These are phyloP conservation scores for Echites panduratus DNA, from an alignment of 257 asterid species.

Conservation along the genomic window DNA sequence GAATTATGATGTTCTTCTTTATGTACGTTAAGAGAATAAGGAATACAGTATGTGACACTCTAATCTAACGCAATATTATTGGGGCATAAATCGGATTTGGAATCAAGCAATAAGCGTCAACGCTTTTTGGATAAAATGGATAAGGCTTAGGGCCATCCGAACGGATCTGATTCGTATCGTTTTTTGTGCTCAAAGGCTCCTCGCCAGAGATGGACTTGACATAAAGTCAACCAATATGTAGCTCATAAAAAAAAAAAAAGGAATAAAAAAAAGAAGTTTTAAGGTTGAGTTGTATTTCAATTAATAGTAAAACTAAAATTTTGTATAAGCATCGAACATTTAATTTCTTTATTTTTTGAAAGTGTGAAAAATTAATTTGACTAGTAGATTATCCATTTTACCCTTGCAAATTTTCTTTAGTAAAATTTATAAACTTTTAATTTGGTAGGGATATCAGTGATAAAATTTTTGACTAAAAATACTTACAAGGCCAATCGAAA, in stretches of 20 bases:
- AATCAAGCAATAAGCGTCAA: neutral
- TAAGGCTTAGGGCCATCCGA: neutral
- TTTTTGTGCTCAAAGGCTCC: neutral
- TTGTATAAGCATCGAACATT: too few species aligned
- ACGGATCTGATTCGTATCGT: neutral
- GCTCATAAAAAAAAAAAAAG: neutral
- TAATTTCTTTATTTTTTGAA: too few species aligned
- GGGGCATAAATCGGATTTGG: conserved; percentile 5
- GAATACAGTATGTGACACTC: neutral
- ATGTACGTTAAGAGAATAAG: neutral
- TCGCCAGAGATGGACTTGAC: neutral
- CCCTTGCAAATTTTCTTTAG: too few species aligned
- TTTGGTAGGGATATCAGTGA: too few species aligned
- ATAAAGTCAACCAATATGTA: conserved; percentile 9
- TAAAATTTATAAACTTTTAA: too few species aligned
- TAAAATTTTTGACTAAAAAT: too few species aligned
- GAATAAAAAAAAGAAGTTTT: neutral
- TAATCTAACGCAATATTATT: neutral
- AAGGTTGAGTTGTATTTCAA: too few species aligned
- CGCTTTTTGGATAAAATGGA: neutral
- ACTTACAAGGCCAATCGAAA: too few species aligned
- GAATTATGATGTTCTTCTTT: neutral
- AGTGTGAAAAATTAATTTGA: too few species aligned
- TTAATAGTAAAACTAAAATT: too few species aligned
- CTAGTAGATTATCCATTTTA: too few species aligned